Base-by-base conservation (phyloP, 2,329 filamentous ascomycete genomes). In the Zymoseptoria brevis region DNA sequence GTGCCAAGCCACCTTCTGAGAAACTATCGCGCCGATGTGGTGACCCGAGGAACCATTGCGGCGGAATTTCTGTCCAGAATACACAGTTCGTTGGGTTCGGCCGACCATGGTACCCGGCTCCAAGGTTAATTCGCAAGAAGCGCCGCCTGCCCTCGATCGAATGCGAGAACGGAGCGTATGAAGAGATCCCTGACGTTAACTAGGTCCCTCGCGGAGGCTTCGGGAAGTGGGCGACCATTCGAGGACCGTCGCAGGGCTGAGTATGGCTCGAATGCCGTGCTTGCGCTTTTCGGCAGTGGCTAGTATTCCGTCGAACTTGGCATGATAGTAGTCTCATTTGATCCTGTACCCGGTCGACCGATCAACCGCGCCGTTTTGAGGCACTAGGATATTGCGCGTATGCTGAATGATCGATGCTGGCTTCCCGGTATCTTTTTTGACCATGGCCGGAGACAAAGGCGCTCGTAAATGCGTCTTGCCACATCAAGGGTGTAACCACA, bases 401-500 rank as follows among this genome's bases (percentile, higher is more conserved):
- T 8, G 60, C 60, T n/a, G 64, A 59, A 55, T 62, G 59, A 54
- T 67, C 63, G 30, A 68, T 57, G 56, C 74, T 72, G 35, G 75
- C 75, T 58, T 79, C 76, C 69, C 77, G 77, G 61, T 76, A 71
- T 58, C 77, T 72, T 68, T 80, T 80, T 30, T 76, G 66, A 1
- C 75, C 74, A 51, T 72, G 70, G 6, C 70, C 70, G 41, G 69
- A 71, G 16, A 71, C 68, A 61, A 68, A 72, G 22, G 70, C 70
- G 48, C 64, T 71, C 11, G 70, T 72, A 57, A 80, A 78, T 1
- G 77, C 77, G 57, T 79, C 76, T 66, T 80, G 77, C 77, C 77
- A 80, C 77, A 79, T 79, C 45, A 75, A 74, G 4, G 77, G 77
- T n/a, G 77, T 78, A 29, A 80, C 77, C 55, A 68, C 68, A 11